These are phyloP conservation scores for Phaeosphaeriaceae sp. DNA, from an alignment of 2,329 filamentous ascomycete genomes.

Conservation along the genomic window DNA sequence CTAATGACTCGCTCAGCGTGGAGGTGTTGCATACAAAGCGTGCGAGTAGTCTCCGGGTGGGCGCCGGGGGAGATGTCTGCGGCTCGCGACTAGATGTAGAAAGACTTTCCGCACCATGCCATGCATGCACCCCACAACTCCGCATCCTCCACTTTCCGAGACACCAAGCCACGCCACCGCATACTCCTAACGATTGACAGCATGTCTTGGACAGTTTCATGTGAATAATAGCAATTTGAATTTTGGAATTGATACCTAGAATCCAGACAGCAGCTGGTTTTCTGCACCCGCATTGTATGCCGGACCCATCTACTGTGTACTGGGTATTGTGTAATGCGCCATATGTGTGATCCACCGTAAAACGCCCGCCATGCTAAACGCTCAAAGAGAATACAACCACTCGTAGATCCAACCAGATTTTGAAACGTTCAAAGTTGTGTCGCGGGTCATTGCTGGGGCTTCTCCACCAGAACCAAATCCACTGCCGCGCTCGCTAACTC, in stretches of 20 bases:
- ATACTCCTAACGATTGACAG: not conserved
- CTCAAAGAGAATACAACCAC: not conserved
- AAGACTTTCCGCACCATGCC: not conserved
- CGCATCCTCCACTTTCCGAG: not conserved
- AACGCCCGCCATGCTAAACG: slow-evolving; percentile 7
- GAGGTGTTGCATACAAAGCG: no score
- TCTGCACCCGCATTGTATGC: no score
- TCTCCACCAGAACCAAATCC: slow-evolving; percentile 34
- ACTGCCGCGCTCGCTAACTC: slow-evolving; percentile 49
- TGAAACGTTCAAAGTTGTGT: no score
- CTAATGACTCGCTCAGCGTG: no score
- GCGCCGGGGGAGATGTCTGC: no score
- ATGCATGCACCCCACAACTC: not conserved
- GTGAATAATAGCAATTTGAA: no score
- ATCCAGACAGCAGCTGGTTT: no score
- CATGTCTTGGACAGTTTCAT: no score
- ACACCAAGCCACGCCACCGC: no score
- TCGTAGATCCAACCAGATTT: not conserved
- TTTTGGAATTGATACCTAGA: no score
- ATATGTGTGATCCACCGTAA: not conserved
- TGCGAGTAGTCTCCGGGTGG: no score
- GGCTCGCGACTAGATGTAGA: not conserved
- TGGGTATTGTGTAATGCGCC: slow-evolving; percentile 5
- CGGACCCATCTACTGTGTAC: not conserved
- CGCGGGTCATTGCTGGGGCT: not conserved